Evolutionary conservation across 306 rosid genomes (phyloP).

Genomic region (Vigna unguiculata): DNA sequence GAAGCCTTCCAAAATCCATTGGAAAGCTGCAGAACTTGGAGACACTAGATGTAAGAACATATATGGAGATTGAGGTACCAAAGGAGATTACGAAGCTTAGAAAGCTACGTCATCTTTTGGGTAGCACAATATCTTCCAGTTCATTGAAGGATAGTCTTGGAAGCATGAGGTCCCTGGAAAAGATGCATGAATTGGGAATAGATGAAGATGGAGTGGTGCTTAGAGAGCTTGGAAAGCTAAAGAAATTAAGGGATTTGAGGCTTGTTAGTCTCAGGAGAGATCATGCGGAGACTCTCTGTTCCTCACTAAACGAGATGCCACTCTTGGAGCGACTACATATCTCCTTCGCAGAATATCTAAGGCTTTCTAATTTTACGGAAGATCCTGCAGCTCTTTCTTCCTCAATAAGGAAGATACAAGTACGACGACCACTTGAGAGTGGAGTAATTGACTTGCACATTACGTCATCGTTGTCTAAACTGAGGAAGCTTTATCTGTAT

Average conservation of each 20-base stretch:
- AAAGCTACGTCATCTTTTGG: constrained; percentile 20
- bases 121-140: not conserved
- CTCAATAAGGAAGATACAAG: too few species aligned
- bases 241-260: too few species aligned
- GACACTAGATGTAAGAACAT: not conserved
- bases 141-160: not conserved
- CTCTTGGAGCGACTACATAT: not conserved
- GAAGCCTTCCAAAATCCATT: constrained; percentile 6
- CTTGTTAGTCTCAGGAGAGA: too few species aligned
- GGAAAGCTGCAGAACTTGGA: not conserved
- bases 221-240: too few species aligned
- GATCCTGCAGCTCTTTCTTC: too few species aligned
- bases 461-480: too few species aligned
- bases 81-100: constrained; percentile 4
- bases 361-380: too few species aligned
- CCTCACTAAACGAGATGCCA: not conserved
- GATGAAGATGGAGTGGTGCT: too few species aligned
- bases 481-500: not conserved
- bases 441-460: not conserved
- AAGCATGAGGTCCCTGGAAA: not conserved
- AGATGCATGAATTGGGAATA: too few species aligned
- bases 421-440: too few species aligned
- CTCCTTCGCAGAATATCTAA: too few species aligned
- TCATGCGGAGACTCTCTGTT: too few species aligned
- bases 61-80: not conserved